Evolutionary conservation across 768 basidiomycete species (phyloP), one percentile per base, ranked within the genome.

Genomic region (Podaxis carcinomalis): DNA sequence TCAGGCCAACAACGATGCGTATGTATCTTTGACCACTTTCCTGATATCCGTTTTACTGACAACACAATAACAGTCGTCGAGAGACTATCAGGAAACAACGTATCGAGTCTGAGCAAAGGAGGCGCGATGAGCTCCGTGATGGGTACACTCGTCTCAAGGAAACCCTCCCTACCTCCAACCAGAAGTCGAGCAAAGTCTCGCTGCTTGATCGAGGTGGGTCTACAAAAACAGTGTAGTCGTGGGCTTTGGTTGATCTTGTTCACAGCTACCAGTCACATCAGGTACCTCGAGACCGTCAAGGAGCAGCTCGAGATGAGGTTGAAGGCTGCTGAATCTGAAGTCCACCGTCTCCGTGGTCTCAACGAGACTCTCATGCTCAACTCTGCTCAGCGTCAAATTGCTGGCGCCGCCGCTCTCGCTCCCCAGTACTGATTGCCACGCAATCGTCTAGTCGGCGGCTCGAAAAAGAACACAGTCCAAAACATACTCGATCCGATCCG

Each of bases 101-200:
- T 75, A 94, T 94, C 78, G 92, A 94, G 80, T 93, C 92, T 25
- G 92, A 94, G 79, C 91, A 95, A 80, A 81, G 93, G 66, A 84
- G 94, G 66, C 86, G 94, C 40, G 93, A 95, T 68, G 94, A 96
- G 76, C 90, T 96, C 71, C 82, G 94, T 59, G 93, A 96, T 60
- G 93, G 92, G 62, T 96, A 95, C 76, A 85, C 88, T 67, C 84
- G 89, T 61, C 87, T 96, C 77, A 93, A 93, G 84, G 90, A 93
- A 68, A 89, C 88, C 59, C 87, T 96, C 67, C 94, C 94, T 28
- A 81, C 88, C 62, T 90, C 89, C 51, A 94, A 93, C 79, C 92
- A 95, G 82, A 92, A 94, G 81, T 87, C 91, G 9, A 92, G 89
- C 83, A 96, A 96, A 78, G 90, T 93, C 56, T 91, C 88, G 64